Base-by-base conservation (phyloP, 1,284 basidiomycete genomes). In the Agroathelia rolfsii region DNA sequence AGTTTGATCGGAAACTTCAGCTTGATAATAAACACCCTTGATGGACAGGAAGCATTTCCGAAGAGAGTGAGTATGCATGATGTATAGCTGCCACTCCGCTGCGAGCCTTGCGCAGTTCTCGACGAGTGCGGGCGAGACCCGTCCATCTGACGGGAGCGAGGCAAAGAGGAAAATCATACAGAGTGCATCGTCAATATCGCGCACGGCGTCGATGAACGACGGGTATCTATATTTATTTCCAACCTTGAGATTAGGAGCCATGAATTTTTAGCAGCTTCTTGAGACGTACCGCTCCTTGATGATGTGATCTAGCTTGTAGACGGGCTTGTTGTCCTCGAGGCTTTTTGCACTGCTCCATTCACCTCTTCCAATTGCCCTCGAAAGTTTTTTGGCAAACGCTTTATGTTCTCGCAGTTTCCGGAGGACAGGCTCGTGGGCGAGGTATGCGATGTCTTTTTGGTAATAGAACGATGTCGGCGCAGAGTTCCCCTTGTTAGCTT, bases 401-500 rank as follows among this genome's bases (percentile, higher is more conserved):
- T 98, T 99, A 68, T 99, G 94, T 55, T 98, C 92, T 50, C 95
- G 72, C 38, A 99, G 70, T 53, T 92, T 95, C 54, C 76, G 78
- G n/a, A 98, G 69, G 4, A 98, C 82, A 1, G 95, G 95, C 58
- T 99, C 95, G 53, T 99, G 95, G 11, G 90, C 82, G 30, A 99
- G 77, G 59, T 94, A 98, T 36, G 88, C 87, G 46, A 99, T 95
- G 53, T 99, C 95, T 62, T 99, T 99, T 33, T 89, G 69, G 59
- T 97, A 97, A 66, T 98, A 99, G 64, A 98, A 99, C 4, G 93
- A 88, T 2, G 93, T 92, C 2, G 94, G 92, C 0, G 90, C 93
- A 24, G 92, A 90, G 4, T 88, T 94, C 3, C 95, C 95, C 59
- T 96, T 97, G 66, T 98, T 98, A 35, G 94, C 95, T 45, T 82